Conservation (phyloP, 23 red algal genomes). For the Gracilaria caudata region DNA sequence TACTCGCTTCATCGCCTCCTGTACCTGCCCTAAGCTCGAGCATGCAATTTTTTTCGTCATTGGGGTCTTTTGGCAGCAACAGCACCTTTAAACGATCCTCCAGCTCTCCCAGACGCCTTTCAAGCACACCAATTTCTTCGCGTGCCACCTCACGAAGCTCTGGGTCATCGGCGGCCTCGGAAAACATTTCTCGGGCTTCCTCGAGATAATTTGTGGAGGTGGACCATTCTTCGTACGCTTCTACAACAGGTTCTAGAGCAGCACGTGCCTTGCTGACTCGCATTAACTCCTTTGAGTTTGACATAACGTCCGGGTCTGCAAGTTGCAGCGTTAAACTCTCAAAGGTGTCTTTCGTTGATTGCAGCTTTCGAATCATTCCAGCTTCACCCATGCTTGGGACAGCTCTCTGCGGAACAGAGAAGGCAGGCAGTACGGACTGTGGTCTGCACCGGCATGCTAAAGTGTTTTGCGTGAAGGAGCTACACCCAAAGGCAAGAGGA, state of each 20-base stretch:
- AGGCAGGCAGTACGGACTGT: neutral
- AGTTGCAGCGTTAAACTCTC: slow-evolving; percentile 82
- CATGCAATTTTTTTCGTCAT: slow-evolving; percentile 98
- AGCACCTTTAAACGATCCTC: slow-evolving; percentile 79
- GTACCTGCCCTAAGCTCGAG: slow-evolving; percentile 96
- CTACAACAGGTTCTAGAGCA: slow-evolving; percentile 83
- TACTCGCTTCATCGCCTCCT: slow-evolving; percentile 93
- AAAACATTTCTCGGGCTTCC: slow-evolving; percentile 74
- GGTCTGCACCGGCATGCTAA: neutral
- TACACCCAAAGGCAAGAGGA: neutral
- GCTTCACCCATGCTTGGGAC: slow-evolving; percentile 54
- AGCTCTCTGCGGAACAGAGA: neutral
- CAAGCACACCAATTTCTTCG: slow-evolving; percentile 76
- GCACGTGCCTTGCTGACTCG: slow-evolving; percentile 91
- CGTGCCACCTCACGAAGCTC: slow-evolving; percentile 91
- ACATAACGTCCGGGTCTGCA: slow-evolving; percentile 78
- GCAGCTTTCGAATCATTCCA: slow-evolving; percentile 84
- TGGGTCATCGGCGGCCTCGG: slow-evolving; percentile 78
- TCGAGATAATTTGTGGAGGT: slow-evolving; percentile 44
- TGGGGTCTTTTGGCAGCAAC: slow-evolving; percentile 94
- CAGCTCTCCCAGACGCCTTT: slow-evolving; percentile 67
- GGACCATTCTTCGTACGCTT: slow-evolving; percentile 84
- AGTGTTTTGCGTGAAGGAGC: neutral
- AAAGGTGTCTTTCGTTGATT: slow-evolving; percentile 82
- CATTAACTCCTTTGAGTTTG: slow-evolving; percentile 79